Conservation (phyloP, 2,329 filamentous ascomycete species). For the Zymoseptoria ardabiliae region DNA sequence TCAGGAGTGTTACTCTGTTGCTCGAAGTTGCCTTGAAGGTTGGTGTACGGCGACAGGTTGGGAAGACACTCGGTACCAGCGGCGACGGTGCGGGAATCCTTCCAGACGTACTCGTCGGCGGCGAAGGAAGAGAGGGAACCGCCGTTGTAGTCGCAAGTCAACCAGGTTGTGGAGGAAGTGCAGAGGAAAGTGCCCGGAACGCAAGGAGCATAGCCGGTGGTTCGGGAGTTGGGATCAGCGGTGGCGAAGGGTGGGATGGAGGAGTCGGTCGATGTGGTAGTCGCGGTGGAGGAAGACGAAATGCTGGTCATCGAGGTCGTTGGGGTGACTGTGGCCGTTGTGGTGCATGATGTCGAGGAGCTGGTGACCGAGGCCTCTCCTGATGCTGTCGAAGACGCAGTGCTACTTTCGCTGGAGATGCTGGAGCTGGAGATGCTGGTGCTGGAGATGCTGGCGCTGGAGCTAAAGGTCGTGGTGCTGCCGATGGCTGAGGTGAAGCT, state of each 20-base stretch:
- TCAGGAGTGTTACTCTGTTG: constrained; percentile 22
- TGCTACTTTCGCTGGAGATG: too few species aligned
- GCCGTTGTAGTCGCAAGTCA: constrained; percentile 31
- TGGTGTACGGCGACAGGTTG: constrained; percentile 21
- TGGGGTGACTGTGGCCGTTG: constrained; percentile 14
- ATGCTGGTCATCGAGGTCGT: constrained; percentile 10
- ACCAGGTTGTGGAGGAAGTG: constrained; percentile 28
- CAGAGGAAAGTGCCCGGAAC: constrained; percentile 36
- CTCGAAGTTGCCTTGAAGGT: constrained; percentile 11
- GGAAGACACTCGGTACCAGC: constrained; percentile 33
- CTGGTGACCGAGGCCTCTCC: background rate
- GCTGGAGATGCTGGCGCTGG: too few species aligned
- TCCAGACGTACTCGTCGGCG: constrained; percentile 26
- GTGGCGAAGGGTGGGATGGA: constrained; percentile 18
- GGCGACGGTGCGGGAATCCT: constrained; percentile 25
- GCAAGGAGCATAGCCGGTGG: constrained; percentile 29
- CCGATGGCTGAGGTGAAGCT: background rate
- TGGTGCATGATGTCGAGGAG: constrained; percentile 13
- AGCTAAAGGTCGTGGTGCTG: background rate
- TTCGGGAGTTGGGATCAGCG: constrained; percentile 18
- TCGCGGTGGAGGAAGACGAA: constrained; percentile 1
- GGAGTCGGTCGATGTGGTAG: background rate
- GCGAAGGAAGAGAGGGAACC: constrained; percentile 9
- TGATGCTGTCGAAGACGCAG: too few species aligned
- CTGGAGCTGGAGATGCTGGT: too few species aligned